Evolutionary conservation across 768 basidiomycete species (phyloP), one percentile per base, ranked within the genome.

Genomic region (Tulasnella calospora): DNA sequence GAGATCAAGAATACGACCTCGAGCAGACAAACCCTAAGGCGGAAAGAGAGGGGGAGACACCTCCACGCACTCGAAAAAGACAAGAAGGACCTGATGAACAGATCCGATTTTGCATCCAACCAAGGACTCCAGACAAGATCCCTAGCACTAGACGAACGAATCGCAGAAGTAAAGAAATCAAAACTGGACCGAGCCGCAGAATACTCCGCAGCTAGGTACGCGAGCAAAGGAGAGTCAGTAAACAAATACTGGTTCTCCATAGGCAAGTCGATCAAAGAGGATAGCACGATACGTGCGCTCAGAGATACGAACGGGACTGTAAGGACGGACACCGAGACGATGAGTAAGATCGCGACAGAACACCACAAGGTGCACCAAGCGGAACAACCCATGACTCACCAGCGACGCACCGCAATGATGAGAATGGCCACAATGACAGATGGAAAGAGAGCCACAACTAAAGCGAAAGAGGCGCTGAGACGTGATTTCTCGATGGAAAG

Each of bases 221-320:
- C 35, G 1, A 19, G 7, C 1, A 40, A 77, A 17, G 76, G 76
- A 17, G 76, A 77, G 10, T 0, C 67, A 40, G 76, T 77, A 5
- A 69, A 67, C 38, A 73, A 70, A 13, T 77, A 77, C 61, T 77
- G 76, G 76, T 69, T 79, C 36, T 13, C 23, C 44, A 44, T 67
- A 0, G 67, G 67, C 0, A 73, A 73, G 17, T 27, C 46, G 0
- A 12, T 35, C 3, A 46, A 21, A 5, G 36, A 73, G 17, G 17
- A 19, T 7, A 33, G 47, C 0, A 15, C 38, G 0, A 75, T 75
- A 0, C 2, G 35, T 6, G 40, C 7, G 0, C 33, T 75, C 7
- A 75, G 4, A 12, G 21, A n/a, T 17, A 6, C 13, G 1, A 6
- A 46, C 0, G 51, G 46, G 0, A 10, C 0, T 0, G 6, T 19